Evolutionary conservation across 768 basidiomycete species (phyloP).

Genomic region (Hypsizygus marmoreus): DNA sequence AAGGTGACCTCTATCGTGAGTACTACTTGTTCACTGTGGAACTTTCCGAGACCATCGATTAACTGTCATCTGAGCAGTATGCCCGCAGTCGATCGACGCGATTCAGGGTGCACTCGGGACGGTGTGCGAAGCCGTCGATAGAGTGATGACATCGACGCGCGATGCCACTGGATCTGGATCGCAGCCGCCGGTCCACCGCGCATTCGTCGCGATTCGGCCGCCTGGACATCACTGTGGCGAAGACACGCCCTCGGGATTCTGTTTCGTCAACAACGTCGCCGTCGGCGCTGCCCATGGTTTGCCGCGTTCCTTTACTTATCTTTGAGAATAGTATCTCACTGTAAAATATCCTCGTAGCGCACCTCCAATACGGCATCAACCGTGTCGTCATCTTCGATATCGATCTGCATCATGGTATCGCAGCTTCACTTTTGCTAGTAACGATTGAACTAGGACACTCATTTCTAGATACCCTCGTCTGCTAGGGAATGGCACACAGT

Average conservation of each 20-base stretch:
- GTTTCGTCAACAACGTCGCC: slow-evolving; percentile 93
- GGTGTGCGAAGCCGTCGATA: slow-evolving; percentile 87
- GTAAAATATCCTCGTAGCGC: slow-evolving; percentile 50
- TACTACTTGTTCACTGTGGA: slow-evolving; percentile 11
- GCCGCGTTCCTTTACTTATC: slow-evolving; percentile 14
- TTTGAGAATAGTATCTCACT: not conserved
- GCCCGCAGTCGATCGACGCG: slow-evolving; percentile 71
- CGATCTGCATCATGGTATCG: slow-evolving; percentile 83
- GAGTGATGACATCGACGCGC: slow-evolving; percentile 39
- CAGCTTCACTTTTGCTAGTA: not conserved
- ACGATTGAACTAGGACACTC: too few species aligned
- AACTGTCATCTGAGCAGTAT: slow-evolving; percentile 50
- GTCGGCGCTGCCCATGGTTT: slow-evolving; percentile 89
- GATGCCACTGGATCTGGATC: too few species aligned
- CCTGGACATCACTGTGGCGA: slow-evolving; percentile 97
- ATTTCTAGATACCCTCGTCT: too few species aligned
- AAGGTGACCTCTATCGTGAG: slow-evolving; percentile 85
- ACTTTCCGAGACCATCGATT: not conserved
- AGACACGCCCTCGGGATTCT: slow-evolving; percentile 88
- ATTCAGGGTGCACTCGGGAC: slow-evolving; percentile 83
- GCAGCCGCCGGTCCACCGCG: too few species aligned
- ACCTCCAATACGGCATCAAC: slow-evolving; percentile 75
- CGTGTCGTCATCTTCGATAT: slow-evolving; percentile 89
- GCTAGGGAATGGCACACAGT: slow-evolving; percentile 91
- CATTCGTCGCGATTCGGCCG: slow-evolving; percentile 85